These are phyloP conservation scores for Fusarium sp. DNA, from an alignment of 2,329 filamentous ascomycete species.

Conservation along the genomic window DNA sequence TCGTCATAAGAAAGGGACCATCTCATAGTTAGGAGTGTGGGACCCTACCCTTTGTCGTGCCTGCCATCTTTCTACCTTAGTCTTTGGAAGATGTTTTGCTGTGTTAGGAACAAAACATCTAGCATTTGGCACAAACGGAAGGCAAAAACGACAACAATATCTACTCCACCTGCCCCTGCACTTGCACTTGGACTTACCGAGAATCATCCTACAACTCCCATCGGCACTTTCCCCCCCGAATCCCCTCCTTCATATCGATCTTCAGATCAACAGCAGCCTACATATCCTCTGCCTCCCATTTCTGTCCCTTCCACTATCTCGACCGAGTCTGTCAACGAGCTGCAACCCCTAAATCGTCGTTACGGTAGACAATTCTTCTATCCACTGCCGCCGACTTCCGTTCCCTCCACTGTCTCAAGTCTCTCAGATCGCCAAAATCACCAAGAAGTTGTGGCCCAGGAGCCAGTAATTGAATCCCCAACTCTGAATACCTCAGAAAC, in stretches of 20 bases:
- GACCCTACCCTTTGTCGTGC: not conserved
- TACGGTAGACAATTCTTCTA: not conserved
- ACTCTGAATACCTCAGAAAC: conserved; percentile 4
- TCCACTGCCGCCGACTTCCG: conserved; percentile 9
- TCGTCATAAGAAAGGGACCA: not conserved
- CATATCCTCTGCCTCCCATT: conserved; percentile 3
- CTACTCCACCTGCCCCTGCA: conserved; percentile 7
- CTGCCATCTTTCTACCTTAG: not conserved
- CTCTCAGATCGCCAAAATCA: conserved; percentile 2
- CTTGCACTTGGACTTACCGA: not conserved
- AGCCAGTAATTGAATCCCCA: not conserved
- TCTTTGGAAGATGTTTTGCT: conserved; percentile 45
- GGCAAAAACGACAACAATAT: conserved; percentile 9
- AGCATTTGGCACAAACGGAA: conserved; percentile 44
- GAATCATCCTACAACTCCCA: not conserved
- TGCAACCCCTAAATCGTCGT: not conserved
- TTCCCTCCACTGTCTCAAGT: conserved; percentile 8
- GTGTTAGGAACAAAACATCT: conserved; percentile 44
- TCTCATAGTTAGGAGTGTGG: not conserved
- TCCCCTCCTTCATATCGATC: not conserved
- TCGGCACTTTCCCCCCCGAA: not conserved
- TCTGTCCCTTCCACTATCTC: conserved; percentile 17
- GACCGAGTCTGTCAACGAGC: not conserved
- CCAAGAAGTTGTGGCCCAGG: not conserved
- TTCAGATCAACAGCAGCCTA: no score